Conservation (phyloP, 148 eudicot species). For the Tetragonia tetragonoides region DNA sequence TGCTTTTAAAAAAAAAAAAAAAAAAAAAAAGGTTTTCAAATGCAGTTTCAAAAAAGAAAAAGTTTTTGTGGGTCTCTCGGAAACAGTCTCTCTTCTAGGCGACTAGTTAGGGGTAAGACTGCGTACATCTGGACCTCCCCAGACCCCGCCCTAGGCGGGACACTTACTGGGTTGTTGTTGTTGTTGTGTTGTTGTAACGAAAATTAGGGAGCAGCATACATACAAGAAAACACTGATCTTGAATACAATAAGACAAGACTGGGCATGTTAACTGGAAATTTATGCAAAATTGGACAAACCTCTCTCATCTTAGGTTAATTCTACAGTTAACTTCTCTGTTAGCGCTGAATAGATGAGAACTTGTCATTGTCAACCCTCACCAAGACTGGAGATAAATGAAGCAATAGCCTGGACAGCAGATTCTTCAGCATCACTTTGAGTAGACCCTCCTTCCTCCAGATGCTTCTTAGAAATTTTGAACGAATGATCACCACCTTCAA, state of each 20-base stretch:
- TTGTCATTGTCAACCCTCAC: not conserved
- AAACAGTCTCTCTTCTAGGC: too few relatives aligned
- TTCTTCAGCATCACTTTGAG: constrained; percentile 64
- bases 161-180: too few relatives aligned
- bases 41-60: too few relatives aligned
- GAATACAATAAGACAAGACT: not conserved
- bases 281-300: constrained; percentile 15
- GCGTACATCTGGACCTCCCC: too few relatives aligned
- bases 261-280: not conserved
- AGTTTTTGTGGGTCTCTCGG: too few relatives aligned
- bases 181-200: too few relatives aligned
- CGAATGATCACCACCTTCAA: constrained; percentile 90
- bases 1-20: too few relatives aligned
- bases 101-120: too few relatives aligned
- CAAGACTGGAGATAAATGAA: constrained; percentile 31
- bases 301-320: not conserved
- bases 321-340: not conserved
- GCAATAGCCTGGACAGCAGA: constrained; percentile 58
- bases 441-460: constrained; percentile 41
- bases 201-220: not conserved
- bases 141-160: too few relatives aligned
- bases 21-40: too few relatives aligned
- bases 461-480: constrained; percentile 74
- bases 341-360: not conserved
- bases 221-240: constrained; percentile 4